Conservation (phyloP, 73 alveolate genomes). For the Paramecium bursaria region DNA sequence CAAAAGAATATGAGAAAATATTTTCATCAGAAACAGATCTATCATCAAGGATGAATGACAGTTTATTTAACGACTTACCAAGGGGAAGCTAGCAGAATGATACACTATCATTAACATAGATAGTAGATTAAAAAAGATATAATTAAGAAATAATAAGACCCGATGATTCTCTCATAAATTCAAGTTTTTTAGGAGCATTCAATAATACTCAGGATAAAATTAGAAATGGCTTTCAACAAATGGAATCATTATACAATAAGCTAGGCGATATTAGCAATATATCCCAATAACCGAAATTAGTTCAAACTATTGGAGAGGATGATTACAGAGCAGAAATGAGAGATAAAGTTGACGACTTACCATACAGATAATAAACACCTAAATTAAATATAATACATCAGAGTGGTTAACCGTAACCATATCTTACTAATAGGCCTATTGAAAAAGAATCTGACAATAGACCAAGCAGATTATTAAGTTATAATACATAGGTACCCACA, state of each 20-base stretch:
- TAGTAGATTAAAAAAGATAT: constrained; percentile 37
- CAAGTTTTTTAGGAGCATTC: constrained; percentile 17
- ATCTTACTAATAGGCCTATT: neutral
- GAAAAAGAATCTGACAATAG: neutral
- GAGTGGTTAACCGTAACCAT: neutral
- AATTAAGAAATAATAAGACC: constrained; percentile 26
- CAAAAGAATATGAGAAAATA: constrained; percentile 31
- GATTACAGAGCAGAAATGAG: constrained; percentile 12
- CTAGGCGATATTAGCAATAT: neutral
- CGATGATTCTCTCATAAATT: constrained; percentile 29
- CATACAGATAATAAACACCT: neutral
- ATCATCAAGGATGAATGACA: constrained; percentile 44
- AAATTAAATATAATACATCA: neutral
- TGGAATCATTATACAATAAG: constrained; percentile 17
- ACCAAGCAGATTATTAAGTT: neutral
- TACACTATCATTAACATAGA: constrained; percentile 17
- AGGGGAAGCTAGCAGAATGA: neutral
- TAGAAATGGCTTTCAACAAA: neutral
- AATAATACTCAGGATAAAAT: neutral
- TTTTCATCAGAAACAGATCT: constrained; percentile 57
- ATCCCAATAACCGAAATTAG: neutral
- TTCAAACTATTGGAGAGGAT: constrained; percentile 23
- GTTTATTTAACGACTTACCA: neutral
- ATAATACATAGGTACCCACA: neutral
- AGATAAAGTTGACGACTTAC: constrained; percentile 37